Evolutionary conservation across 352 stramenopile species (phyloP), one percentile per base, ranked within the genome.

Genomic region (Pythium guiyangense): DNA sequence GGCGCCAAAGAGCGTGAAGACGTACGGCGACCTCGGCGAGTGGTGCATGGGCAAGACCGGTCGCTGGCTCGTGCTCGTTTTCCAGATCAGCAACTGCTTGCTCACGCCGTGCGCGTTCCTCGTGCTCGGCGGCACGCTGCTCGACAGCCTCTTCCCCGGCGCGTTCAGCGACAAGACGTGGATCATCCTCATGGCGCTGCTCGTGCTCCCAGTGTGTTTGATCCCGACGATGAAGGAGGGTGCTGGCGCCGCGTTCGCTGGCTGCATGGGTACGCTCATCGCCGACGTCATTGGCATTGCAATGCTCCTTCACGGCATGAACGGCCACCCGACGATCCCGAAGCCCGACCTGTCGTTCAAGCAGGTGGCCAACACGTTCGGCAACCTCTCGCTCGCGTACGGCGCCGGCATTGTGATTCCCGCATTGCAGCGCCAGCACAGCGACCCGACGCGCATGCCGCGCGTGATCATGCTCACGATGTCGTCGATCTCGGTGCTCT

Each of bases 101-200:
- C 40, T 66, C 27, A 31, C 48, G 3, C 53, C 60, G 6, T 64
- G 54, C 20, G 45, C 53, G 35, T 66, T 75, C 52, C 35, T 31
- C 15, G 74, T 88, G 44, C 71, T 88, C n/a, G 75, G 75, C 12
- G 74, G 78, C 37, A 74, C 62, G 18, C 48, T 87, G 17, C 61
- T 86, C 2, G 59, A 72, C 46, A 60, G 56, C 4, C 74, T 89
- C 26, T 89, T 87, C 60, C 69, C 74, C 0, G 67, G 52, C 4
- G 61, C 74, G 22, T 79, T 86, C 51, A 70, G 52, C 29, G 52
- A 72, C 35, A 70, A 66, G 25, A 81, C 66, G 6, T 89, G 79
- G 79, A 80, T 80, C 53, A 67, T 77, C 20, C 52, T 81, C 49
- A 82, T 82, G 73, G 70, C 67, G 6, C 1, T 75, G 20, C 67